Base-by-base conservation (phyloP, 1,284 basidiomycete species). In the Boletus semigastroideus region DNA sequence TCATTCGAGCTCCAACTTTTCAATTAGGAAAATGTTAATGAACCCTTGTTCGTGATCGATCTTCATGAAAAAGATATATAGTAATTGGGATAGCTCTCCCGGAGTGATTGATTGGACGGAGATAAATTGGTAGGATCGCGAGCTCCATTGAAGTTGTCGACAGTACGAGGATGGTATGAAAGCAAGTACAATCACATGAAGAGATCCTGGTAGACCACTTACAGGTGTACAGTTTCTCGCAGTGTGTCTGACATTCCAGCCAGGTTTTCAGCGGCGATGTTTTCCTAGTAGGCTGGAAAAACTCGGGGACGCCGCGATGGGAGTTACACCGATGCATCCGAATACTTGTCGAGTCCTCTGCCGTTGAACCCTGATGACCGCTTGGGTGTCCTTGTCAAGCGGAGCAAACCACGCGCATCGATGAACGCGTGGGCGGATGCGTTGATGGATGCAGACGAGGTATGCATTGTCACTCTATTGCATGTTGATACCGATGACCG, bases 401-500 rank as follows among this genome's bases (percentile, higher is more conserved):
- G 34, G 9, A 46, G 25, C 22, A 28, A 14, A 12, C 16, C 43
- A 6, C 19, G 42, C n/a, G n/a, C 36, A 13, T 17, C 9, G 12
- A 42, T 46, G 38, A 22, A n/a, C 1, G 30, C 8, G 4, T 48
- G 52, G 51, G 33, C 17, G n/a, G 51, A 54, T 1, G 51, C 51
- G 2, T 30, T 54, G 10, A 14, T 6, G 6, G 51, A 52, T 36
- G 31, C 42, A 4, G 14, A 54, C 16, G 42, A 53, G 31, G 51
- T 53, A 54, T 13, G 16, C 3, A 5, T 34, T 9, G 16, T 16
- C 13, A 5, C 6, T 25, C 42, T 3, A 4, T 0, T 13, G 3
- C 5, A 10, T 41, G 16, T 27, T 16, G 10, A 22, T 37, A 7
- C 22, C 41, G 25, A 22, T 17, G 20, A 51, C 8, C 5, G 4